Evolutionary conservation across 805 yeast genomes (phyloP).

Genomic region (Scheffersomyces amazonensis): DNA sequence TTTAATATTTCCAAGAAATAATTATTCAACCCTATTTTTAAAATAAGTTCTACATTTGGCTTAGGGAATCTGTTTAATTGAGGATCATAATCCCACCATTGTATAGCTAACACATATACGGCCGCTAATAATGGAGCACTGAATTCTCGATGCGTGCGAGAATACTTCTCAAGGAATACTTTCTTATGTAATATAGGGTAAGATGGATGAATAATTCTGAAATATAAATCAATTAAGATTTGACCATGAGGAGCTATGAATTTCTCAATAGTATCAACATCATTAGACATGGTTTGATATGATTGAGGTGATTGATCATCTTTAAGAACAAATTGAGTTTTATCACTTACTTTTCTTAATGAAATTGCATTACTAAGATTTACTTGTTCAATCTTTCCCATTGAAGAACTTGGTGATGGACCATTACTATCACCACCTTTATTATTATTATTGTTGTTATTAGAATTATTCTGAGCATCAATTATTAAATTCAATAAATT

Average conservation of each 20-base stretch:
- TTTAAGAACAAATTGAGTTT: conserved; percentile 71
- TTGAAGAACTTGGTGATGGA: conserved; percentile 3
- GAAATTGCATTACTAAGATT: conserved; percentile 64
- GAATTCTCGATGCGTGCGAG: conserved; percentile 87
- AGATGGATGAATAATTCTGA: conserved; percentile 83
- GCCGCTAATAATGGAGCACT: conserved; percentile 90
- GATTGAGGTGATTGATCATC: conserved; percentile 77
- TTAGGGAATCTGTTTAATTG: conserved; percentile 70
- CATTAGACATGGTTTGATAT: conserved; percentile 66
- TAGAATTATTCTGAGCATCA: conserved; percentile 23
- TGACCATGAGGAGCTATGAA: conserved; percentile 93
- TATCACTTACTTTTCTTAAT: conserved; percentile 74
- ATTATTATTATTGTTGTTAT: conserved; percentile 32
- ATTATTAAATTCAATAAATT: conserved; percentile 62
- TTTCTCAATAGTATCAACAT: conserved; percentile 79
- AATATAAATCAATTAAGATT: conserved; percentile 72
- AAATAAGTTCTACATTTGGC: conserved; percentile 61
- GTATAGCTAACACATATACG: conserved; percentile 82
- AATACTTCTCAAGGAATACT: conserved; percentile 86
- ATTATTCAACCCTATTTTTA: conserved; percentile 55
- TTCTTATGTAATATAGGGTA: conserved; percentile 89
- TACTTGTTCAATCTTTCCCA: conserved; percentile 69
- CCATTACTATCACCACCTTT: conserved; percentile 3
- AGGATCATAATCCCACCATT: conserved; percentile 93
- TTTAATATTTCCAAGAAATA: conserved; percentile 75